Evolutionary conservation across 179 eudicot genomes (phyloP), one percentile per base, ranked within the genome.

Genomic region (Sideroxylon spinosum): DNA sequence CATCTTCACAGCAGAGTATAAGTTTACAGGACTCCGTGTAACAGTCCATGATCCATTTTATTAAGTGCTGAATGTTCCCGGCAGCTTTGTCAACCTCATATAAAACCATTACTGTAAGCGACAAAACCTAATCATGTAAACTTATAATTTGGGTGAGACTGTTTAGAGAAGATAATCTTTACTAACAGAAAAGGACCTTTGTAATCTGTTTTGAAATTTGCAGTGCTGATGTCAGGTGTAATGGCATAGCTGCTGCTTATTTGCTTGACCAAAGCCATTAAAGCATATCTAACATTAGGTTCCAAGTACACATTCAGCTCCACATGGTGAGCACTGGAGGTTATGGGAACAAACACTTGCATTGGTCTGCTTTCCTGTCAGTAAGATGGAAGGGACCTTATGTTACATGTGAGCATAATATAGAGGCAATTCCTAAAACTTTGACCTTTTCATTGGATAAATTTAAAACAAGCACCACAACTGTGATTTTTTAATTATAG

Each of bases 31-130:
- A 83, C 52, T 87, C 90, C 1, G 88, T 76, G 76, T 87, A 87
- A 77, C 90, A 83, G 71, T 87, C 90, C 86, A 87, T 87, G 69
- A 87, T 84, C 88, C 88, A 83, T 71, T 87, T 87, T 71, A 87
- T 82, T 62, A 87, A 79, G 75, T 87, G 86, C 64, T 87, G 90
- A 49, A 85, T 66, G 75, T 74, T 85, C 67, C 81, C 85, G 9
- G 82, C 72, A 65, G 86, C 85, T 83, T 85, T 87, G 74, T 85
- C 88, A 68, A 85, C 88, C 56, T 85, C 90, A 56, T 85, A 85
- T 29, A 87, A 86, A 74, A 87, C 86, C 82, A 87, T 77, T 28
- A 87, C 88, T 85, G 84, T 66, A 75, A 59, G 29, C 16, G 64
- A 62, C 57, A 73, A 78, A 23, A 73, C 4, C 49, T 17, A 50